Conservation (phyloP, 441 rosid genomes). For the Erodium chrysanthum region DNA sequence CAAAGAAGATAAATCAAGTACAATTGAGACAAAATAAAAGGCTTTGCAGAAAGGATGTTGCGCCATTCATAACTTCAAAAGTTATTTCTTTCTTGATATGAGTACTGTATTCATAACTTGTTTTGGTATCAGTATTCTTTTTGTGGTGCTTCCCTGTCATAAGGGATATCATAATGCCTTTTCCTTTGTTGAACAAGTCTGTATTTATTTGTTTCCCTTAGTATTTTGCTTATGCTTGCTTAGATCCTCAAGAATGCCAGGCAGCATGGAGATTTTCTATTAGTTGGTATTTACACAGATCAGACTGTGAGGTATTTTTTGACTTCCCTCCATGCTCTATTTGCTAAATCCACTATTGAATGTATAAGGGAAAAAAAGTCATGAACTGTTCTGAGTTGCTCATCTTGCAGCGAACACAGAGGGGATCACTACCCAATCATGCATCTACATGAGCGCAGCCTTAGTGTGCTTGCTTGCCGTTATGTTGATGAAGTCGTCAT, state of each 20-base stretch:
- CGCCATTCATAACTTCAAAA: too few relatives aligned
- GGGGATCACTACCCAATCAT: constrained; percentile 68
- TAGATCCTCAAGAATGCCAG: constrained; percentile 81
- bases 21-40: too few relatives aligned
- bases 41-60: too few relatives aligned
- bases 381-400: neutral
- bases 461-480: constrained; percentile 49
- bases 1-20: too few relatives aligned
- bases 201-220: too few relatives aligned
- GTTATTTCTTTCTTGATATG: too few relatives aligned
- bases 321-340: too few relatives aligned
- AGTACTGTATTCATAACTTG: too few relatives aligned
- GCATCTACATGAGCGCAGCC: constrained; percentile 88
- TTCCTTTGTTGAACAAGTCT: neutral
- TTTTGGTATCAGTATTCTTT: too few relatives aligned
- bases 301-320: constrained; percentile 62
- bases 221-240: neutral
- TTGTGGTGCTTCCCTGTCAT: too few relatives aligned
- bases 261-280: constrained; percentile 84
- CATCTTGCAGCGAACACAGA: constrained; percentile 54
- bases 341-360: too few relatives aligned
- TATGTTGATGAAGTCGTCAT: constrained; percentile 52
- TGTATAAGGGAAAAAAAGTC: too few relatives aligned
- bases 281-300: constrained; percentile 74
- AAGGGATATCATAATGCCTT: neutral